Percentiles rank a stretch among this genome's conserved stretches.
Conservation (phyloP, 23 red algal species). For the Cyanidiococcus yangmingshanensis region DNA sequence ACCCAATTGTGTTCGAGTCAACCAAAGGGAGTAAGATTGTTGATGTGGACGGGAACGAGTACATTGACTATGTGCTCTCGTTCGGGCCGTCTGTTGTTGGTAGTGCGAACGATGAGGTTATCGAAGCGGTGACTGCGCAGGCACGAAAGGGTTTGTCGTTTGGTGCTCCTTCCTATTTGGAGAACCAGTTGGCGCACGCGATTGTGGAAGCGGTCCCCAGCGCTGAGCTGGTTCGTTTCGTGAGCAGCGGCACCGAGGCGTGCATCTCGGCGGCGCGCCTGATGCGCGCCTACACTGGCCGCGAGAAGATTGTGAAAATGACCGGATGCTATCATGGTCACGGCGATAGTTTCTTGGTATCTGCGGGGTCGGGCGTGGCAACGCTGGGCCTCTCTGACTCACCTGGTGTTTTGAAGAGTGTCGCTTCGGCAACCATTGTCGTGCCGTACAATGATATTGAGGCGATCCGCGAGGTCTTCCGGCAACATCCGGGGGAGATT, state of each 20-base stretch:
- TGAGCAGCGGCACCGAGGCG: constrained; percentile 96
- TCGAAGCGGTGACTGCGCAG: constrained; percentile 50
- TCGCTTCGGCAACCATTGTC: constrained; percentile 76
- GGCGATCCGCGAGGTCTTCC: constrained; percentile 60
- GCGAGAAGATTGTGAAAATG: constrained; percentile 92
- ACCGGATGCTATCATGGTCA: constrained; percentile 98
- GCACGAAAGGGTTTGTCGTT: constrained; percentile 82
- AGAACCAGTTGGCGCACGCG: constrained; percentile 80
- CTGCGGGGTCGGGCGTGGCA: constrained; percentile 60
- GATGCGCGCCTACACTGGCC: constrained; percentile 89
- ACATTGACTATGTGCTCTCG: constrained; percentile 97
- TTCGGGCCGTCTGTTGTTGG: constrained; percentile 96
- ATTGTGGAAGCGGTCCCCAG: constrained; percentile 95
- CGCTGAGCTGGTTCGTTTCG: constrained; percentile 93
- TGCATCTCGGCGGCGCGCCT: constrained; percentile 86
- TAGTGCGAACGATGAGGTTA: constrained; percentile 84
- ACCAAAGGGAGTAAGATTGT: constrained; percentile 78
- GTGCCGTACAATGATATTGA: constrained; percentile 89
- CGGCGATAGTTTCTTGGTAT: constrained; percentile 92
- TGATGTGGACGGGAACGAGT: constrained; percentile 96
- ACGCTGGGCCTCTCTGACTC: constrained; percentile 94
- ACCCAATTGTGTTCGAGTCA: constrained; percentile 83
- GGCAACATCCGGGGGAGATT: constrained; percentile 59
- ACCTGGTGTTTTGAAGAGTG: constrained; percentile 71
- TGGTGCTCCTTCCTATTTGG: constrained; percentile 83